Conservation (phyloP, 202 grass and related monocot genomes). For the Bolboschoenoplectus hybrid region DNA sequence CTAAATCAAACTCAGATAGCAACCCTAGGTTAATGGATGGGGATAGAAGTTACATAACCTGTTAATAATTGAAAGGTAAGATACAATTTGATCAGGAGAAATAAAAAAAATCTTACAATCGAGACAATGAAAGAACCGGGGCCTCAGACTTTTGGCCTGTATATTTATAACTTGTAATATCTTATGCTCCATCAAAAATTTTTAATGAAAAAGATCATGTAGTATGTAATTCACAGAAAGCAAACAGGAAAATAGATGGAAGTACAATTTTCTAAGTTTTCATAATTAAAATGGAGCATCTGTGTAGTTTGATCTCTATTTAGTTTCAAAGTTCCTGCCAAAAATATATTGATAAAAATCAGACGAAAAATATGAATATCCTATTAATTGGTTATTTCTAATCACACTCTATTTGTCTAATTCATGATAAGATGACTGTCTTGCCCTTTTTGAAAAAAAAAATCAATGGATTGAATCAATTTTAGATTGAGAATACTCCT, state of each 20-base stretch:
- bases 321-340: not conserved
- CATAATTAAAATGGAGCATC: constrained; percentile 1
- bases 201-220: not conserved
- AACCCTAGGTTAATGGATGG: not conserved
- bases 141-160: not conserved
- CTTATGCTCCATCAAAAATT: not conserved
- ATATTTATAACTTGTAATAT: not conserved
- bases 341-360: not conserved
- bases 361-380: not conserved
- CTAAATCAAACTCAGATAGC: not conserved
- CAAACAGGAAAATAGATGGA: not conserved
- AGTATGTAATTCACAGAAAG: not conserved
- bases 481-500: not conserved
- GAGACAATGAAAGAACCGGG: constrained; percentile 1
- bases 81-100: not conserved
- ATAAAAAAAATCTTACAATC: not conserved
- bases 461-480: not conserved
- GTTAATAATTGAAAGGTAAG: not conserved
- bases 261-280: not conserved
- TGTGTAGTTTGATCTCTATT: not conserved
- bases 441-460: not conserved
- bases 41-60: not conserved
- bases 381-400: not conserved
- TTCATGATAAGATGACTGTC: not conserved
- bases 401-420: not conserved